These are phyloP conservation scores for Geosmithia putterillii DNA, from an alignment of 2,329 filamentous ascomycete species.

Conservation along the genomic window DNA sequence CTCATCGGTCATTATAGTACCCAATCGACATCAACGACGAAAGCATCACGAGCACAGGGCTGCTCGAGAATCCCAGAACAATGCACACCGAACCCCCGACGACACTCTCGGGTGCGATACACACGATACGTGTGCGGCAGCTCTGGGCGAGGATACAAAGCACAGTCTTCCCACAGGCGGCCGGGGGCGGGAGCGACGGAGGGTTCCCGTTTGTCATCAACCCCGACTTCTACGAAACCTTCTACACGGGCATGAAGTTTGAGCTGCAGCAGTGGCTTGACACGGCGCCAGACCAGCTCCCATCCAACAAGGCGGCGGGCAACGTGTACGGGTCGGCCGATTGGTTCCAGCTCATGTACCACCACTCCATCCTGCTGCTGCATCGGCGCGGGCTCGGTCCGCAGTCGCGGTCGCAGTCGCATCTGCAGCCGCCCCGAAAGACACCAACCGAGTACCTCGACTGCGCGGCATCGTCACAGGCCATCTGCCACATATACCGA, in stretches of 20 bases:
- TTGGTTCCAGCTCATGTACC: slow-evolving; percentile 3
- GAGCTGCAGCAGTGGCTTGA: slow-evolving; percentile 1
- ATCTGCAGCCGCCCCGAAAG: neutral
- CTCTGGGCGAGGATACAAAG: slow-evolving; percentile 2
- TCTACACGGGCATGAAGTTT: no score
- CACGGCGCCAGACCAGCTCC: neutral
- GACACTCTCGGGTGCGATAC: neutral
- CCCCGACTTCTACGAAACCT: neutral
- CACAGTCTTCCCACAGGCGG: neutral
- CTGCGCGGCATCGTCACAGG: neutral
- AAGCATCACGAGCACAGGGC: slow-evolving; percentile 9
- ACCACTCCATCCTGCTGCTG: slow-evolving; percentile 2
- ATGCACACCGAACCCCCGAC: neutral
- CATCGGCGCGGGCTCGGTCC: neutral
- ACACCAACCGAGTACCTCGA: neutral
- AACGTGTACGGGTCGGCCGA: neutral
- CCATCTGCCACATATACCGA: neutral
- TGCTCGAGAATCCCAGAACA: slow-evolving; percentile 8
- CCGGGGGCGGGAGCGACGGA: no score
- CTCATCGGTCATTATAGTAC: slow-evolving; percentile 1
- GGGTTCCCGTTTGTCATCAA: neutral
- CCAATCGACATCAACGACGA: slow-evolving; percentile 17
- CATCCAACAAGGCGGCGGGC: neutral
- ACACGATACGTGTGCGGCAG: neutral
- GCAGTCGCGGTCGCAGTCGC: neutral